A percentile compares a stretch with the other conserved stretches of the same genome.
phyloP scores from a whole-genome alignment of 345 rosid species.

The Carallia pectinifolia region DNA sequence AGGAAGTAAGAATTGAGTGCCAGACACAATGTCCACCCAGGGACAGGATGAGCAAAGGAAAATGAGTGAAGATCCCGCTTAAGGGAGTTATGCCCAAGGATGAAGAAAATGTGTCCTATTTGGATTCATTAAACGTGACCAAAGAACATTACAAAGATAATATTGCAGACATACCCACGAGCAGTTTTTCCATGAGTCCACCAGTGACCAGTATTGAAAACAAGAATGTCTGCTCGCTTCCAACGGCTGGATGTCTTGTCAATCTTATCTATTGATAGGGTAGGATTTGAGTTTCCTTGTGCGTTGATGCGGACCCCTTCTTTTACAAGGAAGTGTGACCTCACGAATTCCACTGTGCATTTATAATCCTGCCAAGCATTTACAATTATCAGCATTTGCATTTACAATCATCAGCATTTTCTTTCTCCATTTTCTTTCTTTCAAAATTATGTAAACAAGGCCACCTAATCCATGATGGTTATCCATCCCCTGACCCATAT shows the following conservation, averaged over 20 bases:
- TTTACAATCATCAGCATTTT: conserved; percentile 8
- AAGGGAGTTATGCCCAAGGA: not conserved
- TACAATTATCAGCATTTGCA: conserved; percentile 11
- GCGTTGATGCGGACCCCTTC: conserved; percentile 74
- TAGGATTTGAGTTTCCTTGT: conserved; percentile 77
- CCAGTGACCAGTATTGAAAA: conserved; percentile 97
- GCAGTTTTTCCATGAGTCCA: conserved; percentile 99
- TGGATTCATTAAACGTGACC: not conserved
- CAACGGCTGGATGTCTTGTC: conserved; percentile 69
- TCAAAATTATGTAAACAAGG: not conserved
- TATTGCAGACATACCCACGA: conserved; percentile 54
- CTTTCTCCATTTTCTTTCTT: not conserved
- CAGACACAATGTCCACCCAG: too few species aligned
- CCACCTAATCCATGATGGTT: not conserved
- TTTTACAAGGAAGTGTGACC: conserved; percentile 94
- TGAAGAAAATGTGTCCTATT: too few species aligned
- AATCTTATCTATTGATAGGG: conserved; percentile 72
- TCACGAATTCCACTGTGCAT: conserved; percentile 81
- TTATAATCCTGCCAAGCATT: conserved; percentile 60
- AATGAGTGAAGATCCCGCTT: not conserved
- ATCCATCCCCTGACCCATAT: not conserved
- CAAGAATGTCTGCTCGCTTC: conserved; percentile 80
- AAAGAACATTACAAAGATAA: not conserved
- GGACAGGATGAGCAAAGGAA: not conserved
- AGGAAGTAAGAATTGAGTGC: too few species aligned